Conservation (phyloP, 192 early-diverging fungal species). For the Rhizoclosmatium globosum region DNA sequence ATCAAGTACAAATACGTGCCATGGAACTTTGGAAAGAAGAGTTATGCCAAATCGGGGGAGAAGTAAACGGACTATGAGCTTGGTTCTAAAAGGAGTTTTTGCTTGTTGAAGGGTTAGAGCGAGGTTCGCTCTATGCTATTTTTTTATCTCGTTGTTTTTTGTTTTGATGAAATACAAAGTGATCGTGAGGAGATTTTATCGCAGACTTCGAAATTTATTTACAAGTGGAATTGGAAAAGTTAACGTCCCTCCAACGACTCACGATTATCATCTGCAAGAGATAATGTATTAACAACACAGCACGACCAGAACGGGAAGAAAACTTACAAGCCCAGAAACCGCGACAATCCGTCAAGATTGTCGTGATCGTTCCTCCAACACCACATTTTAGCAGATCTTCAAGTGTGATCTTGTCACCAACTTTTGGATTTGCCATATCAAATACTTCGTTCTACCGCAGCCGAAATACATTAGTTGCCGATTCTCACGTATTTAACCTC, state of each 20-base stretch:
- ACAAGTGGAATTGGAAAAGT: not conserved
- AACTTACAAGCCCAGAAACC: conserved; percentile 43
- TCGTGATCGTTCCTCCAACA: conserved; percentile 60
- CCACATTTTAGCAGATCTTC: conserved; percentile 57
- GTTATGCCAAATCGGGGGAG: conserved; percentile 8
- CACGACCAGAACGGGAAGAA: not conserved
- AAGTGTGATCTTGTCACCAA: conserved; percentile 45
- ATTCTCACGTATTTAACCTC: not conserved
- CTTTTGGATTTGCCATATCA: conserved; percentile 61
- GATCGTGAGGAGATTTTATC: too few species aligned
- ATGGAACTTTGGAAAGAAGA: conserved; percentile 61
- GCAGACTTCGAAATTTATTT: too few species aligned
- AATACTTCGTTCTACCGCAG: conserved; percentile 63
- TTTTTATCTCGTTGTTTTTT: too few species aligned
- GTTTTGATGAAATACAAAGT: too few species aligned
- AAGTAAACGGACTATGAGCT: not conserved
- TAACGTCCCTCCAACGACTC: conserved; percentile 2
- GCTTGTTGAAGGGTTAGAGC: too few species aligned
- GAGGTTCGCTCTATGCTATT: too few species aligned
- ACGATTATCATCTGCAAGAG: conserved; percentile 19
- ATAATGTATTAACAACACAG: not conserved
- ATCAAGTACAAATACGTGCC: conserved; percentile 82
- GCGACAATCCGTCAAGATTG: conserved; percentile 48
- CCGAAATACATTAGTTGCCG: not conserved
- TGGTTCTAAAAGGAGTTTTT: not conserved